These are phyloP conservation scores for Cercospora nicotianae DNA, from an alignment of 2,329 filamentous ascomycete genomes.

Conservation along the genomic window DNA sequence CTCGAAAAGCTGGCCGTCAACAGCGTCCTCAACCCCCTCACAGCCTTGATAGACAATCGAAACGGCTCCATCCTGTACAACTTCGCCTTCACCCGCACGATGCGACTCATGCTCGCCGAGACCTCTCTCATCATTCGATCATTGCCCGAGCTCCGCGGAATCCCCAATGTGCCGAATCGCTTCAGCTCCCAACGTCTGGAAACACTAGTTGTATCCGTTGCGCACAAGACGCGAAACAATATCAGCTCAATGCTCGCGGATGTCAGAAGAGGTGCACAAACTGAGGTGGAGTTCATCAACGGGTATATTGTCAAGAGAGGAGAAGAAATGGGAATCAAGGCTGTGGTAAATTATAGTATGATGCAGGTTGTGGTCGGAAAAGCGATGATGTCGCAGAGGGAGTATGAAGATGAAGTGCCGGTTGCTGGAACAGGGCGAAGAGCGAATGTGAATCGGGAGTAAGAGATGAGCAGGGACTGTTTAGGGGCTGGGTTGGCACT, in stretches of 20 bases:
- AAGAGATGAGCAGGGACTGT: no score
- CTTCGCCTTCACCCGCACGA: constrained; percentile 62
- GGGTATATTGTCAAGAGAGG: constrained; percentile 81
- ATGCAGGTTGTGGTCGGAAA: constrained; percentile 73
- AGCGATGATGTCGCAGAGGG: constrained; percentile 48
- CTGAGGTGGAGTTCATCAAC: constrained; percentile 82
- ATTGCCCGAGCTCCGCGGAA: constrained; percentile 70
- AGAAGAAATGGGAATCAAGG: constrained; percentile 68
- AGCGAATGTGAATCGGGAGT: constrained; percentile 19
- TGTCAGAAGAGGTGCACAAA: constrained; percentile 59
- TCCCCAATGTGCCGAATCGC: constrained; percentile 60
- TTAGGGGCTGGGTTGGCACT: no score
- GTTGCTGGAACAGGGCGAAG: constrained; percentile 19
- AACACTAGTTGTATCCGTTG: constrained; percentile 57
- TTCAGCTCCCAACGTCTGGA: constrained; percentile 64
- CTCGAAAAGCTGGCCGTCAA: constrained; percentile 76
- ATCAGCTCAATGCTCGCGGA: constrained; percentile 68
- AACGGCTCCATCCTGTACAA: constrained; percentile 73
- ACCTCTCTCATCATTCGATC: constrained; percentile 68
- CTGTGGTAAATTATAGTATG: constrained; percentile 71
- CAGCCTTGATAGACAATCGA: constrained; percentile 72
- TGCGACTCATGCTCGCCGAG: constrained; percentile 72
- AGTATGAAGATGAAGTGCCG: constrained; percentile 45
- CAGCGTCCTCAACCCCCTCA: constrained; percentile 76
- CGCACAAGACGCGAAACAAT: constrained; percentile 56